These are phyloP conservation scores for Oryza rufipogon DNA, from an alignment of 176 grass and related monocot genomes.

Conservation along the genomic window DNA sequence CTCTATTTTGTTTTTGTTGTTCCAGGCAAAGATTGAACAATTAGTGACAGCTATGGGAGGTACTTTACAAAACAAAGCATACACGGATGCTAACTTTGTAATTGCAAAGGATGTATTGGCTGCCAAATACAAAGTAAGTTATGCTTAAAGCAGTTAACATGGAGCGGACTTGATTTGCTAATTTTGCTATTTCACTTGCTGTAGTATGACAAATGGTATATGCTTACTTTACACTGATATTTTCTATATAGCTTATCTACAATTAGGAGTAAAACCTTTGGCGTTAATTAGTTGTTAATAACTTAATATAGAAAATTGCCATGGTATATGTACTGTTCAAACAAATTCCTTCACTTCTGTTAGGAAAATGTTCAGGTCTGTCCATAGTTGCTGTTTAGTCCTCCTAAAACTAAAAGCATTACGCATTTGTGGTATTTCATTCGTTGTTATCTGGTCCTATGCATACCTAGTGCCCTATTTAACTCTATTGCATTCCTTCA, in stretches of 20 bases:
- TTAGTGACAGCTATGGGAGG: conserved; percentile 87
- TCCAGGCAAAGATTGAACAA: conserved; percentile 75
- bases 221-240: conserved; percentile 20
- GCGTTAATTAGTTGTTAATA: conserved; percentile 16
- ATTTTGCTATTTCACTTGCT: not conserved
- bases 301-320: conserved; percentile 23
- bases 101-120: conserved; percentile 86
- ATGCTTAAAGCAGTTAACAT: conserved; percentile 28
- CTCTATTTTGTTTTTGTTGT: conserved; percentile 38
- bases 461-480: conserved; percentile 13
- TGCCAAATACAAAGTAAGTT: conserved; percentile 89
- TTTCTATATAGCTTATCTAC: conserved; percentile 5
- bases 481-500: conserved; percentile 24
- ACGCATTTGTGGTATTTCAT: not conserved
- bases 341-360: conserved; percentile 9
- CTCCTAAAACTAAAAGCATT: conserved; percentile 10
- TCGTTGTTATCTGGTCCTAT: not conserved
- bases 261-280: not conserved
- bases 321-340: not conserved
- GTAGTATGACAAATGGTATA: not conserved
- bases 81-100: conserved; percentile 81
- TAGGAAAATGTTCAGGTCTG: not conserved
- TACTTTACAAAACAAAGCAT: conserved; percentile 52
- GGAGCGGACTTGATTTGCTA: conserved; percentile 14
- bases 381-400: conserved; percentile 24